Base-by-base conservation (phyloP, 768 basidiomycete species). In the Chalciporus piperatus region DNA sequence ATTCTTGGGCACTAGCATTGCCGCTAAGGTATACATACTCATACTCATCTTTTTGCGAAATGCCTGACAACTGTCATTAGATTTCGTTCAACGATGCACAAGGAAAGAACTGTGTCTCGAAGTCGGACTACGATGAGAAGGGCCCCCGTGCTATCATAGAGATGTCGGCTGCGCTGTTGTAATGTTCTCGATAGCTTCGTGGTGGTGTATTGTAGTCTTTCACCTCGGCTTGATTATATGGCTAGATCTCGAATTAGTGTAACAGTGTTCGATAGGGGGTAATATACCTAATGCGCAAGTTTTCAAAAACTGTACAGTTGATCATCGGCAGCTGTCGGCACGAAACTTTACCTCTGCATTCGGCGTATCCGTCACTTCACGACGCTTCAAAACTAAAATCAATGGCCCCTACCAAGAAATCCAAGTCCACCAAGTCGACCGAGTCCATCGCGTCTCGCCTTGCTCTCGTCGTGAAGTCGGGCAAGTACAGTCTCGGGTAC, bases 401-500 rank as follows among this genome's bases (percentile, higher is more conserved):
- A 76, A 96, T 97, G 93, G 92, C 94, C 66, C 90, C 92, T 61
- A 85, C 88, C 62, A 96, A 94, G 76, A 97, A 95, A 78, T 89
- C 90, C 67, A 98, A 97, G 77, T 81, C 94, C 33, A 70, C 92
- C 67, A 98, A 97, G 78, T 87, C 85, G 61, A 88, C 85, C 65
- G 94, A 97, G 79, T 93, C 90, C 62, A 95, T 98, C 74, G 77
- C 92, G 61, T 83, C 94, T 63, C 85, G 88, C 66, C 87, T 96
- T 54, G 85, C 89, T 47, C 92, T 99, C 66, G 95, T 97, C 71
- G 93, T 98, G 72, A 98, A 98, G 82, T 98, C 95, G 60, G 96
- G 96, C 61, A 96, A 98, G 76, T 98, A 93, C 85, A 79, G 82
- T 48, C 80, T 98, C 56, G 97, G 97, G 55, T 98, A 98, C 87